phyloP scores from a whole-genome alignment of 2,329 filamentous ascomycete genomes.

The Elsinoe australis region DNA sequence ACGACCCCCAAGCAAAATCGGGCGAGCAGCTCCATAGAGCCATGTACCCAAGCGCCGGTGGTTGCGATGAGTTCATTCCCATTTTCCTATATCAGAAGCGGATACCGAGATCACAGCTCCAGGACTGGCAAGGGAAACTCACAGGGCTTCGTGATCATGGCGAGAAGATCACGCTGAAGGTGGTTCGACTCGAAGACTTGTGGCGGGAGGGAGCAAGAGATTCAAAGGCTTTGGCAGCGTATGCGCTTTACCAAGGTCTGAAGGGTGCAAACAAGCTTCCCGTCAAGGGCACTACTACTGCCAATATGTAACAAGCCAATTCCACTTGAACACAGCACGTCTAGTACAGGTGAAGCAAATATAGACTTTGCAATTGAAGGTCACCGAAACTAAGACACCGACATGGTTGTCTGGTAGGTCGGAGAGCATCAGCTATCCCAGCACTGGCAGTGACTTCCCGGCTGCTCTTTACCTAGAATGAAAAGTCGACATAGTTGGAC shows the following conservation, averaged over 20 bases:
- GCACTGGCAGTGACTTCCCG: too few relatives aligned
- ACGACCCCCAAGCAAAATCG: slow-evolving; percentile 16
- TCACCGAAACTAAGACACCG: too few relatives aligned
- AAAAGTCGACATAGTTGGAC: too few relatives aligned
- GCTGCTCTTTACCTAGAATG: too few relatives aligned
- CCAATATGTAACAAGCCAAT: too few relatives aligned
- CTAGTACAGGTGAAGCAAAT: too few relatives aligned
- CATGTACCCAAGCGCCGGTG: slow-evolving; percentile 49
- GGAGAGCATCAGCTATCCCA: too few relatives aligned
- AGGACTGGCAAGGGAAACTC: slow-evolving; percentile 45
- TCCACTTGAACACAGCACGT: too few relatives aligned
- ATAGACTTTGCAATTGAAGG: too few relatives aligned
- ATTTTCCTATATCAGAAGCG: slow-evolving; percentile 50
- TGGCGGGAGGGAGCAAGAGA: slow-evolving; percentile 51
- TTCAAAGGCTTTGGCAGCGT: slow-evolving; percentile 49
- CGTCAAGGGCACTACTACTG: too few relatives aligned
- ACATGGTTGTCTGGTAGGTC: too few relatives aligned
- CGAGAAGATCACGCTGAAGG: slow-evolving; percentile 52
- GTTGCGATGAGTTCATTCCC: slow-evolving; percentile 53
- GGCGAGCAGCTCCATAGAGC: slow-evolving; percentile 40
- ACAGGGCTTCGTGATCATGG: slow-evolving; percentile 49
- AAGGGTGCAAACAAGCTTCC: slow-evolving; percentile 39
- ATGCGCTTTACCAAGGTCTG: slow-evolving; percentile 49
- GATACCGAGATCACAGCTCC: slow-evolving; percentile 42
- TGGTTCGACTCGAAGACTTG: slow-evolving; percentile 44